Base-by-base conservation (phyloP, 1,139 yeast species). In the Magnusiomyces paraingens region DNA sequence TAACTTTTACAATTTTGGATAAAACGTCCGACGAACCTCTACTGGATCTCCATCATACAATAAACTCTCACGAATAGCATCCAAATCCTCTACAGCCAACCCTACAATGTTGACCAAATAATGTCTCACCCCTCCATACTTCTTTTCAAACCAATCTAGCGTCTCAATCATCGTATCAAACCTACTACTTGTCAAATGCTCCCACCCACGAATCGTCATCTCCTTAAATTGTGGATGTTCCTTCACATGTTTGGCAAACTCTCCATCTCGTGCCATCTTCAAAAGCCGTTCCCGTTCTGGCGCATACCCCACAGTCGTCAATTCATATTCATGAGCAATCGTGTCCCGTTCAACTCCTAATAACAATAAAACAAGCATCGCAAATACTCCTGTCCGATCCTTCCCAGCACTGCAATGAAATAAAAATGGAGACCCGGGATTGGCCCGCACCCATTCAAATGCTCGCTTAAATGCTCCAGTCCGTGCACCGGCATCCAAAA, bases 341-440 rank as follows among this genome's bases (percentile, higher is more conserved):
- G 82, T 80, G 59, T 81, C 79, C 17, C 75, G 73, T 56, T 84
- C 88, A 5, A 87, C 86, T 0, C 87, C 90, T 15, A 79, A 73
- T 26, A 87, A 68, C 29, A 81, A 69, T 48, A 88, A 72, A 2
- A 87, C 71, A 54, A 88, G 68, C 81, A 88, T 86, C 2, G 83
- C 79, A 59, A 86, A 67, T 14, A 87, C 74, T 0, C 96, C 96
- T 0, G 96, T 88, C 50, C 95, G 76, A 66, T 89, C 96, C 66
- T 87, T 88, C 1, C 96, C 96, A 0, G 94, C 94, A 1, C 91
- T 81, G 67, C 95, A 88, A 65, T 86, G 94, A 66, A 83, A 80
- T 5, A 85, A 70, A 58, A 86, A 72, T 1, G 82, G 80, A 15
- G 73, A 73, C 18, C 72, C 70, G 1, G 77, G 76, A 36, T 73